Evolutionary conservation across 371 early-diverging fungal species (phyloP).

Genomic region (Actinomortierella wolfii): DNA sequence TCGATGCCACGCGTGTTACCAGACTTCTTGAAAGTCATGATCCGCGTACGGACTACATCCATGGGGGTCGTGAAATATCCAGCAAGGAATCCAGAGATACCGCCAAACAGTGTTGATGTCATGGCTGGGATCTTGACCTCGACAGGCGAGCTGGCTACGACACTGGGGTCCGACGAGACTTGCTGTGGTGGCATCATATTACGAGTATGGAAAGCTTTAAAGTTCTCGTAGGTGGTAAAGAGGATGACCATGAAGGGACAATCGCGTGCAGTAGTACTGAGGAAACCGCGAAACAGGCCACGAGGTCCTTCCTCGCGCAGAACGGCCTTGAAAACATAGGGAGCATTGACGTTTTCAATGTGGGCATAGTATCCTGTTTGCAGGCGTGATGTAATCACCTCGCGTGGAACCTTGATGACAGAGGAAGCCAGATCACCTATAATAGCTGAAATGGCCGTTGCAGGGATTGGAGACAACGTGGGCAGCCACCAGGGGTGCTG

Average conservation of each 20-base stretch:
- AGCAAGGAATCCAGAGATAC: constrained; percentile 78
- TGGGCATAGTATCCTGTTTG: constrained; percentile 70
- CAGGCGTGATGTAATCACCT: constrained; percentile 80
- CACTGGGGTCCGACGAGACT: constrained; percentile 46
- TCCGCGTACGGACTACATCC: constrained; percentile 79
- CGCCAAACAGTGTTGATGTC: constrained; percentile 74
- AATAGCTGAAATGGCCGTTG: constrained; percentile 76
- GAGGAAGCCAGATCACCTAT: constrained; percentile 78
- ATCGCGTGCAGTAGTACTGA: constrained; percentile 77
- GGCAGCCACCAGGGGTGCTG: constrained; percentile 46
- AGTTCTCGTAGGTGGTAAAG: constrained; percentile 79
- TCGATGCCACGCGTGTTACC: constrained; percentile 8
- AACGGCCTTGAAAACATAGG: constrained; percentile 61
- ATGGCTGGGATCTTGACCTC: constrained; percentile 72
- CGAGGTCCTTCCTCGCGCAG: constrained; percentile 66
- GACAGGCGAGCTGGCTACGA: constrained; percentile 54
- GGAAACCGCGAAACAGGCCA: constrained; percentile 81
- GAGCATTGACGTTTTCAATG: constrained; percentile 44
- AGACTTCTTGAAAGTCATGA: constrained; percentile 66
- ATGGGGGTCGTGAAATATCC: constrained; percentile 84
- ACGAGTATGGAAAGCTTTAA: constrained; percentile 74
- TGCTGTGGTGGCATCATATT: constrained; percentile 38
- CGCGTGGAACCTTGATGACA: constrained; percentile 84
- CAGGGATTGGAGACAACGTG: constrained; percentile 55
- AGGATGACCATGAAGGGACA: constrained; percentile 87